phyloP scores from a whole-genome alignment of 129 eudicot species.

The Pseudognaphalium luteoalbum region DNA sequence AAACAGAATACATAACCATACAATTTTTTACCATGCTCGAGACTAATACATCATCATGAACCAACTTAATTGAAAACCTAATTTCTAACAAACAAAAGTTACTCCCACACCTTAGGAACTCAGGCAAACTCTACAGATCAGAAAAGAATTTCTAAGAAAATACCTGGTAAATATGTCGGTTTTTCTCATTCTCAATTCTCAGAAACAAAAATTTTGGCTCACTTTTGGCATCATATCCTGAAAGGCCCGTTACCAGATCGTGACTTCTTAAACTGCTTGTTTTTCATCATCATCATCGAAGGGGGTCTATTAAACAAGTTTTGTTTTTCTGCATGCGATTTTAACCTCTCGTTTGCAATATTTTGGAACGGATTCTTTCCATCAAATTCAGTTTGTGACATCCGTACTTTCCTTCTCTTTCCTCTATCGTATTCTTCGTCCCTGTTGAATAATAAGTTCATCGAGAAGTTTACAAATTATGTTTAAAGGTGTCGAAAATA shows the following conservation, averaged over 20 bases:
- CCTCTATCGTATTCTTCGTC: conserved; percentile 90
- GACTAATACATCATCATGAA: background rate
- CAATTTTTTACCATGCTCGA: background rate
- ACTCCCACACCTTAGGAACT: conserved; percentile 2
- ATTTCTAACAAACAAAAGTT: background rate
- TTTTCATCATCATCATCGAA: conserved; percentile 20
- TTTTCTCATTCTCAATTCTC: conserved; percentile 30
- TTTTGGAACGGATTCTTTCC: conserved; percentile 87
- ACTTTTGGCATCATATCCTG: conserved; percentile 39
- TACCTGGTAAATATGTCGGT: conserved; percentile 34
- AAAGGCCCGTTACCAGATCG: conserved; percentile 45
- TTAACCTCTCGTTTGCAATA: conserved; percentile 55
- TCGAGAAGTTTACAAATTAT: background rate
- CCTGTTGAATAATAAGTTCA: conserved; percentile 46
- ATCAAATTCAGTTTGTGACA: conserved; percentile 44
- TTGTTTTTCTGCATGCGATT: conserved; percentile 29
- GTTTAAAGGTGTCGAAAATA: background rate
- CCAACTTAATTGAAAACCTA: background rate
- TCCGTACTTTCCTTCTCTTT: conserved; percentile 71
- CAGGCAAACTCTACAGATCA: conserved; percentile 28
- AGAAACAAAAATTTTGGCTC: conserved; percentile 18
- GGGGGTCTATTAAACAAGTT: conserved; percentile 24
- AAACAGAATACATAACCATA: background rate
- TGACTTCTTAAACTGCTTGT: conserved; percentile 35
- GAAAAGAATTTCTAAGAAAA: conserved; percentile 19